Percentiles rank a stretch among this genome's conserved stretches.
Conservation (phyloP, 345 rosid genomes). For the Lepidium africanum region DNA sequence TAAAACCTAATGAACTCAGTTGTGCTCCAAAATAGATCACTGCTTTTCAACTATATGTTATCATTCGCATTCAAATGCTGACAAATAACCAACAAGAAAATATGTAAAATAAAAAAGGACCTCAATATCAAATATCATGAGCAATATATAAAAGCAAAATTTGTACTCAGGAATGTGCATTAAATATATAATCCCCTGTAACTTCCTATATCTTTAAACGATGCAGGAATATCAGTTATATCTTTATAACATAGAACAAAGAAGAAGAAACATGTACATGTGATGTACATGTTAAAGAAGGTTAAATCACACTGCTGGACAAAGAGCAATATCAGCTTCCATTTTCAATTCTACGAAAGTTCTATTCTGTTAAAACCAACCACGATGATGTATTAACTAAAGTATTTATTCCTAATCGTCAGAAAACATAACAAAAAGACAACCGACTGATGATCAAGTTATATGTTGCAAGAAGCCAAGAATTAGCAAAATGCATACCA, state of each 20-base stretch:
- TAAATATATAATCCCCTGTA: background rate
- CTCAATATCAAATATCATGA: background rate
- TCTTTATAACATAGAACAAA: background rate
- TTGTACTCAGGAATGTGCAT: background rate
- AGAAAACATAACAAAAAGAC: background rate
- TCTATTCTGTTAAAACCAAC: background rate
- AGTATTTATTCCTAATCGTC: background rate
- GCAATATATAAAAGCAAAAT: background rate
- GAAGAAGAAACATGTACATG: background rate
- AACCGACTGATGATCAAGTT: background rate
- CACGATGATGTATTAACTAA: background rate
- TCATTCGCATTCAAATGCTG: background rate
- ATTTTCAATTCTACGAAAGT: background rate
- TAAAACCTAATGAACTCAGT: background rate
- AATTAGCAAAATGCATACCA: conserved; percentile 41
- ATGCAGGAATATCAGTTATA: background rate
- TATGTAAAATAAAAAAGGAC: background rate
- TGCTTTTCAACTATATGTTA: conserved; percentile 2
- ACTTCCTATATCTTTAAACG: background rate
- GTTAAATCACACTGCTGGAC: background rate
- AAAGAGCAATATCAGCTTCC: background rate
- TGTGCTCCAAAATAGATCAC: background rate
- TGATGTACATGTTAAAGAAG: background rate
- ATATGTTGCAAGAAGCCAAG: background rate
- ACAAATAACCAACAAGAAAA: conserved; percentile 1